These are phyloP conservation scores for Plasmodium cynomolgi DNA, from an alignment of 169 alveolate species.

Conservation along the genomic window DNA sequence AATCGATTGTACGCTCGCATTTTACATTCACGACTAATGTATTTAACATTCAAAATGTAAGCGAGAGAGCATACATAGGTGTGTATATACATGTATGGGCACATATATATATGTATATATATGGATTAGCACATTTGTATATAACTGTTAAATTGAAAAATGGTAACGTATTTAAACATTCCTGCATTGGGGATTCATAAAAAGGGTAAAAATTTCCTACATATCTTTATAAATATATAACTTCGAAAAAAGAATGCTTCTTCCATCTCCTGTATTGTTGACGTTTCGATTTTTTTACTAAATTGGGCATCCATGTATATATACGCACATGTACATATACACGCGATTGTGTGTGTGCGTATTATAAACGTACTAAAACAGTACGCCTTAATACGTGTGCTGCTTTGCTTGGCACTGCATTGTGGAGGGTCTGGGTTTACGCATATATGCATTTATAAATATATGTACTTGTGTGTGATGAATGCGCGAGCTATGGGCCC, in stretches of 20 bases:
- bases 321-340: not conserved
- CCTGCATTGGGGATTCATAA: not conserved
- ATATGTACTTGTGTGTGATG: constrained; percentile 3
- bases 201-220: constrained; percentile 3
- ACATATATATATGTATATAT: not conserved
- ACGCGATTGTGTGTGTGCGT: not conserved
- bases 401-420: not conserved
- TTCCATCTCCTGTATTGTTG: not conserved
- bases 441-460: not conserved
- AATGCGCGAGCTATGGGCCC: not conserved
- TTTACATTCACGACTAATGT: not conserved
- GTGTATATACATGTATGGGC: constrained; percentile 3
- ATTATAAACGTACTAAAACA: not conserved
- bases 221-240: constrained; percentile 25
- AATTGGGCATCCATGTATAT: not conserved
- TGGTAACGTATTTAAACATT: not conserved
- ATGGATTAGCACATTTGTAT: not conserved
- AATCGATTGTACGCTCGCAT: not conserved
- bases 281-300: not conserved
- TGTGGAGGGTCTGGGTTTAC: not conserved
- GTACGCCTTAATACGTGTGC: not conserved
- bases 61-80: not conserved
- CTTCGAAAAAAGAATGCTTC: not conserved
- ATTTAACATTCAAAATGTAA: not conserved
- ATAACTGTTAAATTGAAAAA: constrained; percentile 15